These are phyloP conservation scores for Hypoxylon lienhwacheense DNA, from an alignment of 495 filamentous ascomycete genomes.

Conservation along the genomic window DNA sequence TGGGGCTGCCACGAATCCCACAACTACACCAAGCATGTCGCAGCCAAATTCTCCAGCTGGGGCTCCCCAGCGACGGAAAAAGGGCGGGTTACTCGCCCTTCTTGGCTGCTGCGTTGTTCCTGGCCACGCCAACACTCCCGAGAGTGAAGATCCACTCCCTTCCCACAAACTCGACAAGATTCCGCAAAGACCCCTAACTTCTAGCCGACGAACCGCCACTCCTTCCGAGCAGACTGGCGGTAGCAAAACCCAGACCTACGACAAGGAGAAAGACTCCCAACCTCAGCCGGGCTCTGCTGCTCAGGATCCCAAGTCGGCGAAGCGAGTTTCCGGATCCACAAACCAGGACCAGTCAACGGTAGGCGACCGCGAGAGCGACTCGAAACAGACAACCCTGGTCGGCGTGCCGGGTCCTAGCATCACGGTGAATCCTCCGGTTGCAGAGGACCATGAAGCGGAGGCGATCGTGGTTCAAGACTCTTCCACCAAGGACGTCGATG, in stretches of 20 bases:
- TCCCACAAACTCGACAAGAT: constrained; percentile 65
- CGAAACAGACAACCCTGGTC: constrained; percentile 50
- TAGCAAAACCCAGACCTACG: constrained; percentile 50
- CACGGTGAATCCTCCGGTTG: constrained; percentile 48
- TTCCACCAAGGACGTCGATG: constrained; percentile 50
- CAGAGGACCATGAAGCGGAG: constrained; percentile 37
- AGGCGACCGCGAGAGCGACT: constrained; percentile 48
- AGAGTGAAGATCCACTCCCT: constrained; percentile 61
- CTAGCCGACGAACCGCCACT: constrained; percentile 58
- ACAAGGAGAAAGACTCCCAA: constrained; percentile 46
- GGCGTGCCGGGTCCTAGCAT: constrained; percentile 45
- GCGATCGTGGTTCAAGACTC: constrained; percentile 23
- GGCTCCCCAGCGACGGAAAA: constrained; percentile 58
- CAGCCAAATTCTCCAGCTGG: constrained; percentile 51
- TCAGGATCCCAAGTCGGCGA: constrained; percentile 44
- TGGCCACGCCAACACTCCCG: constrained; percentile 62
- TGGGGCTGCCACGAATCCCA: constrained; percentile 50
- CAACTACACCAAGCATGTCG: constrained; percentile 49
- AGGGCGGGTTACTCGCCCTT: constrained; percentile 68
- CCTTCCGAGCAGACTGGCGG: constrained; percentile 57
- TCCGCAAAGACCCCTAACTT: constrained; percentile 54
- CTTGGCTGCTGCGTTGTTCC: constrained; percentile 78
- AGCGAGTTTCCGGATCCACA: constrained; percentile 48
- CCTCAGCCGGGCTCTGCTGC: constrained; percentile 24
- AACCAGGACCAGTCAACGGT: constrained; percentile 49